These are phyloP conservation scores for Xerocomellus intermedius DNA, from an alignment of 768 basidiomycete genomes.

Conservation along the genomic window DNA sequence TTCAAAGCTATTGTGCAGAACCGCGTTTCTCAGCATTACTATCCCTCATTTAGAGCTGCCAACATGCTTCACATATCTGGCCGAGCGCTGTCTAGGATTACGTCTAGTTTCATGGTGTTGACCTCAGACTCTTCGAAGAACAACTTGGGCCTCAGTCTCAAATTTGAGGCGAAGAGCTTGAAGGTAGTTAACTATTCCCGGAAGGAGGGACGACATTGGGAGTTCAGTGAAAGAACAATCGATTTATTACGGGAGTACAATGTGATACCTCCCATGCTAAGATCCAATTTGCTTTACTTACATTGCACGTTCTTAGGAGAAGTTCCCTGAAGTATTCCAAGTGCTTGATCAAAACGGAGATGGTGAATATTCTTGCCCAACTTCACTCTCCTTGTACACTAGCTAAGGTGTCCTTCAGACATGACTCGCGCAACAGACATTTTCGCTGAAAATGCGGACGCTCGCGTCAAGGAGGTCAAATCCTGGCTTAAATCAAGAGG, in stretches of 20 bases:
- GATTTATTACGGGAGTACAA: conserved; percentile 83
- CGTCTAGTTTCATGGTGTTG: conserved; percentile 90
- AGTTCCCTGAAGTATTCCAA: conserved; percentile 82
- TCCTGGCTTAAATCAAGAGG: conserved; percentile 85
- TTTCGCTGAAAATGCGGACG: conserved; percentile 61
- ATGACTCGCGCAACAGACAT: conserved; percentile 67
- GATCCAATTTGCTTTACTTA: not conserved
- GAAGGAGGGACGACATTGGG: conserved; percentile 85
- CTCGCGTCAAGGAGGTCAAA: conserved; percentile 71
- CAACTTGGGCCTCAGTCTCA: conserved; percentile 91
- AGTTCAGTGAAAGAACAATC: conserved; percentile 87
- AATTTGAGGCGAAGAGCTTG: conserved; percentile 90
- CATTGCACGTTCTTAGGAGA: conserved; percentile 40
- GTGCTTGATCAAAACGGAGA: conserved; percentile 71
- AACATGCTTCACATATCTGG: conserved; percentile 72
- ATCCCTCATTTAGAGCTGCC: conserved; percentile 75
- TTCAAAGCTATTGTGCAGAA: conserved; percentile 68
- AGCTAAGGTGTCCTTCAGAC: conserved; percentile 43
- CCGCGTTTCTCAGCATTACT: conserved; percentile 57
- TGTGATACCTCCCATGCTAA: conserved; percentile 34
- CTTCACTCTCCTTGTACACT: not conserved
- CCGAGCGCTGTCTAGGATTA: conserved; percentile 84
- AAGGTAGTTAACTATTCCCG: conserved; percentile 93
- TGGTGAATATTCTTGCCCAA: conserved; percentile 39
- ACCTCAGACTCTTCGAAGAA: conserved; percentile 72